These are phyloP conservation scores for Periglandula ipomoeae DNA, from an alignment of 2,329 filamentous ascomycete genomes.

Conservation along the genomic window DNA sequence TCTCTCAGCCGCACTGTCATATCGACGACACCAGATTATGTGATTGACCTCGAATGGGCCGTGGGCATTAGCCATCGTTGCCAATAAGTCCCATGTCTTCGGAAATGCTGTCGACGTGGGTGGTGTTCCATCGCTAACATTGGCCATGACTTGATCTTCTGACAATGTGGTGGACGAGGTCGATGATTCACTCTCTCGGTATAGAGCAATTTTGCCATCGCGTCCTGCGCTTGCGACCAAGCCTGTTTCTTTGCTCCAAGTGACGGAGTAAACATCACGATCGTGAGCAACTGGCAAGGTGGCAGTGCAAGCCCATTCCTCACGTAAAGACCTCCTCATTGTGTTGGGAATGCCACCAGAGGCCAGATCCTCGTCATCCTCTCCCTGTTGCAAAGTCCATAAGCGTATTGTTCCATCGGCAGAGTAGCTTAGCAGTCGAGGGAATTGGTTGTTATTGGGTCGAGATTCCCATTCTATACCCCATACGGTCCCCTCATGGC, in stretches of 20 bases:
- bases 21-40: constrained; percentile 74
- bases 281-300: constrained; percentile 68
- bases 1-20: constrained; percentile 52
- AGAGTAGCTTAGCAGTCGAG: constrained; percentile 70
- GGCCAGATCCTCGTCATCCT: constrained; percentile 15
- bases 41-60: constrained; percentile 94
- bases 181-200: constrained; percentile 47
- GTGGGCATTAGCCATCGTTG: constrained; percentile 64
- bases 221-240: constrained; percentile 81
- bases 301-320: constrained; percentile 74
- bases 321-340: constrained; percentile 67
- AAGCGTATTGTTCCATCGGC: constrained; percentile 73
- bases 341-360: constrained; percentile 73
- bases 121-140: background rate
- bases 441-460: constrained; percentile 34
- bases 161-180: background rate
- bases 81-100: constrained; percentile 57
- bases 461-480: constrained; percentile 62
- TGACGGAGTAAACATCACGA: constrained; percentile 72
- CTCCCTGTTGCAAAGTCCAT: constrained; percentile 55
- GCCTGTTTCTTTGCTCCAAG: constrained; percentile 73
- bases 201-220: constrained; percentile 74
- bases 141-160: constrained; percentile 11
- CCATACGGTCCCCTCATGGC: constrained; percentile 85
- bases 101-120: constrained; percentile 28